These are phyloP conservation scores for Fraxinus quadrangulata DNA, from an alignment of 257 asterid genomes.

Conservation along the genomic window DNA sequence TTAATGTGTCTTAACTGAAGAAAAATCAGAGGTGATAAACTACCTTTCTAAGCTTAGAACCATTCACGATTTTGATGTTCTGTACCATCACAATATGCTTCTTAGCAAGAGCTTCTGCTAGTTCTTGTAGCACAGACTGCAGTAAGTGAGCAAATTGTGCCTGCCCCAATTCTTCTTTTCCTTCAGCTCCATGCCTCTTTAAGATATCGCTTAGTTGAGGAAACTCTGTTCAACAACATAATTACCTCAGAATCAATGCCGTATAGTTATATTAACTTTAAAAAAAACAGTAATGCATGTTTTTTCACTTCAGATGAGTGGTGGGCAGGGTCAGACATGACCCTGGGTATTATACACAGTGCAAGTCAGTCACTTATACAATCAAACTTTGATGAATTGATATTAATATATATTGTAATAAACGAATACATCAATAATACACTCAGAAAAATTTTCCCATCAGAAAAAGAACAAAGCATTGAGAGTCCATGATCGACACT, in stretches of 20 bases:
- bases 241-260: constrained; percentile 6
- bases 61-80: constrained; percentile 48
- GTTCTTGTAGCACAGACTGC: constrained; percentile 60
- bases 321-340: background rate
- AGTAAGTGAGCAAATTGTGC: constrained; percentile 61
- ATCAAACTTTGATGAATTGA: background rate
- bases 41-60: constrained; percentile 62
- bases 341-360: background rate
- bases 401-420: background rate
- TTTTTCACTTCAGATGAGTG: background rate
- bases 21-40: constrained; percentile 15
- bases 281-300: background rate
- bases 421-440: background rate
- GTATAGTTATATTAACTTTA: background rate
- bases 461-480: constrained; percentile 1
- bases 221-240: constrained; percentile 45
- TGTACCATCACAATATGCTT: constrained; percentile 39
- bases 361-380: constrained; percentile 2
- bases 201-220: constrained; percentile 51
- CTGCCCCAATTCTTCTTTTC: constrained; percentile 58
- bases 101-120: constrained; percentile 54
- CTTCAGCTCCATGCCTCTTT: constrained; percentile 51
- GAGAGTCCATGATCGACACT: background rate
- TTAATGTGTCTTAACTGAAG: constrained; percentile 8
- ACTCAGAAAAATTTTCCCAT: background rate